A percentile compares a stretch with the other conserved stretches of the same genome.
These are phyloP conservation scores for Asterochloris erici DNA, from an alignment of 139 green algal species.

Conservation along the genomic window DNA sequence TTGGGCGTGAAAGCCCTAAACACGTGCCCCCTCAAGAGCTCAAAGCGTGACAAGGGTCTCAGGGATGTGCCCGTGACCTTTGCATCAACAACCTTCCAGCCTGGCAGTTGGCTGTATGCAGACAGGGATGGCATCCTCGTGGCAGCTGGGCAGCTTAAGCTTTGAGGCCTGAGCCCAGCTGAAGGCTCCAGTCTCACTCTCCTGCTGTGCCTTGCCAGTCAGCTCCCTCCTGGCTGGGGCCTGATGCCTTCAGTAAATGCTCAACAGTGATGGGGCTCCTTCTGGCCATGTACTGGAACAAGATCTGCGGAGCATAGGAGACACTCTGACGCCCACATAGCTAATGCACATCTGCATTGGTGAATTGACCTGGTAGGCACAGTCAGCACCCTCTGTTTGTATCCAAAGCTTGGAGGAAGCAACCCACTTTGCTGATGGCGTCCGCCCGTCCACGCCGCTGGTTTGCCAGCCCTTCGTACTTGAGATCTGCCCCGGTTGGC, in stretches of 20 bases:
- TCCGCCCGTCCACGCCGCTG: constrained; percentile 70
- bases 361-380: background rate
- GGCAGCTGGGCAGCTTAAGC: constrained; percentile 55
- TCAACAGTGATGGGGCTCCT: constrained; percentile 48
- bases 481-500: constrained; percentile 61
- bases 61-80: constrained; percentile 75
- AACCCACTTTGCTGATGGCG: constrained; percentile 70
- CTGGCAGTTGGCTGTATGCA: constrained; percentile 86
- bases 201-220: no score
- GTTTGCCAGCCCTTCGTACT: constrained; percentile 54
- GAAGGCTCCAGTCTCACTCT: no score
- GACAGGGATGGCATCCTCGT: constrained; percentile 85
- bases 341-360: background rate
- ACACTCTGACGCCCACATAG: background rate
- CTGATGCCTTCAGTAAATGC: constrained; percentile 28
- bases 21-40: constrained; percentile 86
- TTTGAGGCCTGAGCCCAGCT: constrained; percentile 23
- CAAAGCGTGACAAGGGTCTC: constrained; percentile 82
- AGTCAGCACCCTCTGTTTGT: background rate
- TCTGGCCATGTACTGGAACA: constrained; percentile 81
- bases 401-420: background rate
- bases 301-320: constrained; percentile 20
- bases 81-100: constrained; percentile 61
- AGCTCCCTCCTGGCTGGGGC: background rate
- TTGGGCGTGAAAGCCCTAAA: constrained; percentile 87